Evolutionary conservation across 2,329 filamentous ascomycete genomes (phyloP).

Genomic region (Fusarium albidum): DNA sequence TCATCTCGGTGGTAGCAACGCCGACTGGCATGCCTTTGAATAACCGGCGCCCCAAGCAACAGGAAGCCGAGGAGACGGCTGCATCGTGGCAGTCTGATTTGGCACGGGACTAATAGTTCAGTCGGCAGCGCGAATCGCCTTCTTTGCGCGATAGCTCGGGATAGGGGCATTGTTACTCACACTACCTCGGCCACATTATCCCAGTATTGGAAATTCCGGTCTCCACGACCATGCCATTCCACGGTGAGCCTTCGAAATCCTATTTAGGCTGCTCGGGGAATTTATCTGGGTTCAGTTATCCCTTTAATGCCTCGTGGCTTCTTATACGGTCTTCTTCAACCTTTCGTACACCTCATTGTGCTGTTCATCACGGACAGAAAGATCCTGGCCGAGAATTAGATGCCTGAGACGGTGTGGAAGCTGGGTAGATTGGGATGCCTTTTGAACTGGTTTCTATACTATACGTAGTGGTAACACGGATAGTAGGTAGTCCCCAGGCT

Average conservation of each 20-base stretch:
- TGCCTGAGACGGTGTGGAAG: conserved; percentile 13
- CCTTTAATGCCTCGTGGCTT: conserved; percentile 33
- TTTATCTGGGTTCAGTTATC: conserved; percentile 25
- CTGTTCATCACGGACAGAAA: conserved; percentile 19
- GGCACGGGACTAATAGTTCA: conserved; percentile 54
- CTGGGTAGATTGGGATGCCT: conserved; percentile 19
- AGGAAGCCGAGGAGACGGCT: conserved; percentile 46
- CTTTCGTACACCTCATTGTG: conserved; percentile 28
- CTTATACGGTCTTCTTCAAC: conserved; percentile 33
- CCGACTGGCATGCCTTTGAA: conserved; percentile 54
- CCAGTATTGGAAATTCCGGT: conserved; percentile 25
- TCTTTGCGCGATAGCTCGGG: conserved; percentile 45
- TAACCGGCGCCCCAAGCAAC: conserved; percentile 55
- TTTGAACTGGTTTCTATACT: conserved; percentile 27
- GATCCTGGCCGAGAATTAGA: conserved; percentile 2
- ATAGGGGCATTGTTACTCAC: conserved; percentile 25
- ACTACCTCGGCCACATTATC: conserved; percentile 26
- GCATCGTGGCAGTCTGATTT: conserved; percentile 54
- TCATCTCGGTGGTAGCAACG: conserved; percentile 45
- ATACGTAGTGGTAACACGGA: conserved; percentile 29
- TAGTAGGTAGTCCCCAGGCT: not conserved
- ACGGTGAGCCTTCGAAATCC: conserved; percentile 24
- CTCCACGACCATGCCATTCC: conserved; percentile 16
- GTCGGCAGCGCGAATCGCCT: conserved; percentile 53
- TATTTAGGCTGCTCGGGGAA: conserved; percentile 33